These are phyloP conservation scores for Hyphopichia pseudoburtonii DNA, from an alignment of 1,139 yeast genomes.

Conservation along the genomic window DNA sequence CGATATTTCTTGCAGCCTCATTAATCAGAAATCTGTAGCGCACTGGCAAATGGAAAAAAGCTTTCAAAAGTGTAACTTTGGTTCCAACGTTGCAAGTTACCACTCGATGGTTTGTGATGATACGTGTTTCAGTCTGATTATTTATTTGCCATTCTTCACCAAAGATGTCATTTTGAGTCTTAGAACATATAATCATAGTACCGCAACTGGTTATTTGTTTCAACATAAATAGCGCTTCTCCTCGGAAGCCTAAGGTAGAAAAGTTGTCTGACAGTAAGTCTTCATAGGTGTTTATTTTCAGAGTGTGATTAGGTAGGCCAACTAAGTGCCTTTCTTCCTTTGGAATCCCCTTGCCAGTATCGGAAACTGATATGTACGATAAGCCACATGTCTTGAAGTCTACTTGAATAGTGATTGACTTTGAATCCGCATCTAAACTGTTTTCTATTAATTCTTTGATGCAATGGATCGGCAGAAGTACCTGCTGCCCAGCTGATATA, in stretches of 20 bases:
- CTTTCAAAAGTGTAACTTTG: background rate
- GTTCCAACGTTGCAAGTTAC: background rate
- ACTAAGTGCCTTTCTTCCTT: background rate
- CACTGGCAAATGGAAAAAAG: background rate
- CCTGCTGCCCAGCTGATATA: background rate
- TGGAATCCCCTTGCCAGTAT: slow-evolving; percentile 3
- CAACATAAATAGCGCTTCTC: slow-evolving; percentile 1
- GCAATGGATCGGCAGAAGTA: slow-evolving; percentile 1
- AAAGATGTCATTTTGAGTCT: background rate
- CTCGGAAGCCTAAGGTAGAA: background rate
- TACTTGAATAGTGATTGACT: slow-evolving; percentile 1
- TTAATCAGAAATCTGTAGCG: background rate
- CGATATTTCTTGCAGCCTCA: background rate
- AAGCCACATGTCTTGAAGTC: slow-evolving; percentile 3
- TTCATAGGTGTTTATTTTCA: background rate
- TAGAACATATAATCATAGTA: background rate
- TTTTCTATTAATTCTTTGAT: slow-evolving; percentile 5
- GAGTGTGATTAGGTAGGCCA: background rate
- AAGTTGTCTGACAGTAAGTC: background rate
- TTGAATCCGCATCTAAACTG: slow-evolving; percentile 2
- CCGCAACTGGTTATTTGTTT: slow-evolving; percentile 1
- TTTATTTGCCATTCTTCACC: background rate
- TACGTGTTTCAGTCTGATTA: background rate
- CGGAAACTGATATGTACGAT: slow-evolving; percentile 1
- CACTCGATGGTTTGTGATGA: background rate